Evolutionary conservation across 495 filamentous ascomycete genomes (phyloP).

Genomic region (Neurospora sp.): DNA sequence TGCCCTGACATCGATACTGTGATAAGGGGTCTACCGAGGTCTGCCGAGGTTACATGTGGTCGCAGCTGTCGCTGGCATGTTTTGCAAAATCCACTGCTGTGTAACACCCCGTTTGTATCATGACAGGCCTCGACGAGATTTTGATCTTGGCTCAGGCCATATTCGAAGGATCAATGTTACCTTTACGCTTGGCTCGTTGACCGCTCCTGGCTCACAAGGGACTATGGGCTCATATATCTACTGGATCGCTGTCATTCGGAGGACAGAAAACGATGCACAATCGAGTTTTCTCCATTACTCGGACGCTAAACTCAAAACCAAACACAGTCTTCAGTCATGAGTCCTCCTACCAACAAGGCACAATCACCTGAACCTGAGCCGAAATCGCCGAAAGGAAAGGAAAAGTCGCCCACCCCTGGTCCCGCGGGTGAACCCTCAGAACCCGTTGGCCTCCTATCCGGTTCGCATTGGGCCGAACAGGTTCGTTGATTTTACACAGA

Average conservation of each 20-base stretch:
- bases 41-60: background rate
- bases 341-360: background rate
- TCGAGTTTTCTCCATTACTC: background rate
- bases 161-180: background rate
- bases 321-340: background rate
- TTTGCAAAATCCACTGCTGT: background rate
- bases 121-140: background rate
- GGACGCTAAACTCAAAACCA: background rate
- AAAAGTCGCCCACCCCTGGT: background rate
- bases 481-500: background rate
- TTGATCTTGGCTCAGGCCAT: background rate
- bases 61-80: background rate
- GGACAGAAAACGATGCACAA: background rate
- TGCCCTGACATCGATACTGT: background rate
- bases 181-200: background rate
- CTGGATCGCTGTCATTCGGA: background rate
- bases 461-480: background rate
- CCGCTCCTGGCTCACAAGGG: background rate
- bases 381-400: background rate
- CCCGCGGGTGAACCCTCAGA: background rate
- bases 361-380: background rate
- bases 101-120: background rate
- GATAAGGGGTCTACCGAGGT: background rate
- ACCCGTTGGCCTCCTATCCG: background rate
- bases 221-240: background rate